A percentile compares a stretch with the other conserved stretches of the same genome.
These are phyloP conservation scores for Dichomitus squalens DNA, from an alignment of 1,284 basidiomycete species.

Conservation along the genomic window DNA sequence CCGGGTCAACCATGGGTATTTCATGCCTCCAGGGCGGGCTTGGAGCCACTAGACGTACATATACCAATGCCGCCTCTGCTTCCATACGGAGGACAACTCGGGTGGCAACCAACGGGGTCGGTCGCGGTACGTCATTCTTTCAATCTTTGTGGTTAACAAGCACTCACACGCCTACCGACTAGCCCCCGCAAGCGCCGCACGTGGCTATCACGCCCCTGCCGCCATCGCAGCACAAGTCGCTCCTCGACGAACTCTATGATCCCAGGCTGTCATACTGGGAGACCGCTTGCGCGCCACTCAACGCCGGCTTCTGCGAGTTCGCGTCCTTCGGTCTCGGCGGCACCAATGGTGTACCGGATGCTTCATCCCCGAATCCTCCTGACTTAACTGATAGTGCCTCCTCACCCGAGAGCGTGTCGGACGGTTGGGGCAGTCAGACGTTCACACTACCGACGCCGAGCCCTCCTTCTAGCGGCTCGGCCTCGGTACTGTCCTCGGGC, in stretches of 20 bases:
- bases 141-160: not conserved
- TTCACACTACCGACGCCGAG: too few species aligned
- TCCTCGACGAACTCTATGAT: too few species aligned
- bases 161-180: not conserved
- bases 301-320: not conserved
- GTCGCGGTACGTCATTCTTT: not conserved
- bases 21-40: too few species aligned
- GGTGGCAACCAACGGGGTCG: not conserved
- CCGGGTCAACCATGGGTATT: too few species aligned
- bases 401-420: too few species aligned
- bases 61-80: too few species aligned
- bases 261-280: constrained; percentile 4
- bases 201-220: not conserved
- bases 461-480: too few species aligned
- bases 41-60: too few species aligned
- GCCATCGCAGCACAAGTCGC: not conserved
- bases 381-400: too few species aligned
- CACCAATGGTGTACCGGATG: not conserved
- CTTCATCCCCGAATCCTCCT: not conserved
- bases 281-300: not conserved
- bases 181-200: not conserved
- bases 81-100: not conserved
- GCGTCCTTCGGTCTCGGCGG: not conserved
- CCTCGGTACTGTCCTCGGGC: too few species aligned
- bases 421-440: too few species aligned